Evolutionary conservation across 164 flowering plant genomes (phyloP), one percentile per base, ranked within the genome.

Genomic region (Amborella trichopoda): DNA sequence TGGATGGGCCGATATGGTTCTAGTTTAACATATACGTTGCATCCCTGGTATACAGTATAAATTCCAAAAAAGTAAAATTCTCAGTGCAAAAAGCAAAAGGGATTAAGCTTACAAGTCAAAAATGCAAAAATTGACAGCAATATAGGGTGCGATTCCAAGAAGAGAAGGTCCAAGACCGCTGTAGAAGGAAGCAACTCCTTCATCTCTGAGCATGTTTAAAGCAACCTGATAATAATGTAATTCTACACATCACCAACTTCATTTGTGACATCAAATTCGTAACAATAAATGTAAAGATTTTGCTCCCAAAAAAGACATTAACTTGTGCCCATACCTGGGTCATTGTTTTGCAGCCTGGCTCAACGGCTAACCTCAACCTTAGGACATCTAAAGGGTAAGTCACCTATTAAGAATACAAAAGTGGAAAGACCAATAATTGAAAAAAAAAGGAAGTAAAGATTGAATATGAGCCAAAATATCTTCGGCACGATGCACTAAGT

Each of bases 161-260:
- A 91, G 94, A 62, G 99, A 84, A 60, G 99, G 96, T 44, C 94
- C 96, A 49, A 91, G 86, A 53, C 99, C 99, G 44, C 76, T 71
- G 59, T 82, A 91, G 50, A 91, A 87, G 22, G 99, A 82, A 18
- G 70, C 72, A 44, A 88, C 23, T 46, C 99, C 99, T 72, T 91
- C 99, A 36, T 84, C 94, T 64, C 75, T 73, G 44, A 91, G 61
- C 95, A 91, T 91, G 68, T 60, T 77, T 37, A 80, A 45, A 44
- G 94, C 96, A 60, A 84, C 85, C 99, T 91, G 77, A 50, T 66
- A 62, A 28, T 18, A 55, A 46, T n/a, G n/a, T n/a, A 37, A 37
- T 37, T 37, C n/a, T 14, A 8, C 40, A 37, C 19, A 5, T 37
- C 9, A n/a, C n/a, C n/a, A 37, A 37, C n/a, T n/a, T n/a, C n/a